Percentiles rank a stretch among this genome's conserved stretches.
These are phyloP conservation scores for Pyrenophora tritici-repentis DNA, from an alignment of 2,329 filamentous ascomycete genomes.

Conservation along the genomic window DNA sequence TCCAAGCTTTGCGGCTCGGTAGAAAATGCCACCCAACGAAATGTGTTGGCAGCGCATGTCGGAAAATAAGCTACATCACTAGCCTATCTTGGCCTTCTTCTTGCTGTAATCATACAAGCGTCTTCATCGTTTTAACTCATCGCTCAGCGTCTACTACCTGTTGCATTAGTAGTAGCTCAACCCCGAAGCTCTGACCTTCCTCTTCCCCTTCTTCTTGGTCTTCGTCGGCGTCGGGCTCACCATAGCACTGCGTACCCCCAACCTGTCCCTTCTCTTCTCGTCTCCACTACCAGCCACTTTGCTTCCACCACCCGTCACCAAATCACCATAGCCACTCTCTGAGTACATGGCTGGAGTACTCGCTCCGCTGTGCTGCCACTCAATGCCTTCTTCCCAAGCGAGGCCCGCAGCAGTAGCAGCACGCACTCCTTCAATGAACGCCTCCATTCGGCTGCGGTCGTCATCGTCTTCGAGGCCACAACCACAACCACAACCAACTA, in stretches of 20 bases:
- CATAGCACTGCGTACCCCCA: constrained; percentile 8
- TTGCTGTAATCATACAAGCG: too few relatives aligned
- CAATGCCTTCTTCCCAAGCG: constrained; percentile 35
- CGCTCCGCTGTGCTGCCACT: constrained; percentile 30
- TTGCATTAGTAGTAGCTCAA: constrained; percentile 35
- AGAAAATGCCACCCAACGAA: too few relatives aligned
- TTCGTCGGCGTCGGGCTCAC: constrained; percentile 27
- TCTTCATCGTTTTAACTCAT: too few relatives aligned
- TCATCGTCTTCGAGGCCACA: constrained; percentile 37
- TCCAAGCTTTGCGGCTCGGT: too few relatives aligned
- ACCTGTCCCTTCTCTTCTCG: constrained; percentile 16
- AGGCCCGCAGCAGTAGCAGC: constrained; percentile 32
- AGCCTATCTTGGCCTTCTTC: too few relatives aligned
- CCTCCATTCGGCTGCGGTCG: constrained; percentile 33
- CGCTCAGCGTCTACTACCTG: too few relatives aligned
- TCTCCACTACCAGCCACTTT: constrained; percentile 20
- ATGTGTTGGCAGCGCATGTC: too few relatives aligned
- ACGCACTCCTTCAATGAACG: constrained; percentile 36
- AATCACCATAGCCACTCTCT: constrained; percentile 23
- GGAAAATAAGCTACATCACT: too few relatives aligned
- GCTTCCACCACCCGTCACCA: constrained; percentile 23
- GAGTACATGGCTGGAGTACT: constrained; percentile 24
- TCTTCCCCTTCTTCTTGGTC: constrained; percentile 31
- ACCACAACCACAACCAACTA: constrained; percentile 38
- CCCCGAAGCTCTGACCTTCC: constrained; percentile 32